Evolutionary conservation across 768 basidiomycete species (phyloP), one percentile per base, ranked within the genome.

Genomic region (Suillus decipiens): DNA sequence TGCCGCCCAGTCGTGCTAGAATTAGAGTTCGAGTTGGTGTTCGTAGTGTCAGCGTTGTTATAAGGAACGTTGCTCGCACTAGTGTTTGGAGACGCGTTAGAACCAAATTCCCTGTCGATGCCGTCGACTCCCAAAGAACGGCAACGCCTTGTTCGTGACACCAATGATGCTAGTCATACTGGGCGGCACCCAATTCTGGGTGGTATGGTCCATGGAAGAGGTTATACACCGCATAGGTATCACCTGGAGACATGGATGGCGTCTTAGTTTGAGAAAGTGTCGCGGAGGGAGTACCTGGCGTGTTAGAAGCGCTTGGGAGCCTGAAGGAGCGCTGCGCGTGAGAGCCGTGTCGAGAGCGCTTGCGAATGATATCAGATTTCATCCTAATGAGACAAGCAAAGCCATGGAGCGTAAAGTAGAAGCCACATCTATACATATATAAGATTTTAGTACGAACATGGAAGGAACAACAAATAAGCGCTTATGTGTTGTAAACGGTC

Each of bases 321-420:
- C 41, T 37, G 1, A 28, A 28, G 28, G 28, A 28, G 28, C 28
- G 28, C 28, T 28, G 28, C 28, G 28, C 28, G 56, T 19, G 6
- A 57, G 56, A 3, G 56, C 3, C 28, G 28, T 28, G 28, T 28
- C 28, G 41, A 5, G 92, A 91, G 45, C 93, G 88, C 72, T 93
- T 94, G 65, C 93, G 89, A 28, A 95, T 92, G 41, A 93, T 87
- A 66, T 95, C 93, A 4, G 91, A 93, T 73, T 94, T 94, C 92
- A 95, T 94, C 8, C 90, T 92, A 65, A 93, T 28, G 28, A 28
- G 28, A 28, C 3, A 3, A 28, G 28, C 3, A 91, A 1, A 93
- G 93, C 93, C 92, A 73, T 94, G 91, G 2, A 94, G 79, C 73
- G 93, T 94, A 77, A 91, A 92, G 70, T 93, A 93, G 8, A 93